These are phyloP conservation scores for Cystoderma amianthinum DNA, from an alignment of 768 basidiomycete genomes.

Conservation along the genomic window DNA sequence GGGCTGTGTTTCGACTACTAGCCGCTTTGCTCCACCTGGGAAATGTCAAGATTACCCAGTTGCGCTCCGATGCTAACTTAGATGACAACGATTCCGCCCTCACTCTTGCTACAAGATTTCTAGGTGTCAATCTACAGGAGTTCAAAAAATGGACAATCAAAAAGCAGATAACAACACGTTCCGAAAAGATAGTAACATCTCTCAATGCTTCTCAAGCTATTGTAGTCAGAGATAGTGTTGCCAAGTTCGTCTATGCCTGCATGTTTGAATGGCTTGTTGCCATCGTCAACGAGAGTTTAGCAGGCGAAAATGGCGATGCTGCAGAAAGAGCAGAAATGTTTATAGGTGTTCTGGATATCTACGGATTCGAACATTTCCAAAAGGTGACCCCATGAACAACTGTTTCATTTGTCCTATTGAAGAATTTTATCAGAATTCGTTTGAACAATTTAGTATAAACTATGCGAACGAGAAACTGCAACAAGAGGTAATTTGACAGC, in stretches of 20 bases:
- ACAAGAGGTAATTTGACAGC: slow-evolving; percentile 65
- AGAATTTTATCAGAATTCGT: slow-evolving; percentile 54
- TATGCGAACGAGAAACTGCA: slow-evolving; percentile 98
- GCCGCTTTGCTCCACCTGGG: slow-evolving; percentile 96
- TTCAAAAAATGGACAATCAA: slow-evolving; percentile 99
- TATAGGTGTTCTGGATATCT: slow-evolving; percentile 98
- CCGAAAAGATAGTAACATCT: slow-evolving; percentile 90
- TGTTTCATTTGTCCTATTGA: not conserved
- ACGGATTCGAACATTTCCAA: slow-evolving; percentile 96
- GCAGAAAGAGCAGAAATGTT: slow-evolving; percentile 94
- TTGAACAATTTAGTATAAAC: slow-evolving; percentile 99
- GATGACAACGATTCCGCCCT: slow-evolving; percentile 81
- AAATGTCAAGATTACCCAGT: slow-evolving; percentile 85
- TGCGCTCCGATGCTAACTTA: slow-evolving; percentile 76
- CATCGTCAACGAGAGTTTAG: slow-evolving; percentile 94
- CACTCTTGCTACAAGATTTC: slow-evolving; percentile 75
- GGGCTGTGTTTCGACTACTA: slow-evolving; percentile 93
- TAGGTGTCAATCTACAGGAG: slow-evolving; percentile 84
- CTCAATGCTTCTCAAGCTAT: slow-evolving; percentile 85
- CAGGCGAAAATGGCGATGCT: slow-evolving; percentile 91
- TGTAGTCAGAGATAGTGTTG: slow-evolving; percentile 92
- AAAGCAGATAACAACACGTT: slow-evolving; percentile 91
- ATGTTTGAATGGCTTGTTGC: slow-evolving; percentile 98
- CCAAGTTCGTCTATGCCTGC: slow-evolving; percentile 98
- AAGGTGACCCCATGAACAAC: slow-evolving; percentile 44